Conservation (phyloP, 225 moss, liverwort and hornwort genomes). For the Lunularia cruciata region DNA sequence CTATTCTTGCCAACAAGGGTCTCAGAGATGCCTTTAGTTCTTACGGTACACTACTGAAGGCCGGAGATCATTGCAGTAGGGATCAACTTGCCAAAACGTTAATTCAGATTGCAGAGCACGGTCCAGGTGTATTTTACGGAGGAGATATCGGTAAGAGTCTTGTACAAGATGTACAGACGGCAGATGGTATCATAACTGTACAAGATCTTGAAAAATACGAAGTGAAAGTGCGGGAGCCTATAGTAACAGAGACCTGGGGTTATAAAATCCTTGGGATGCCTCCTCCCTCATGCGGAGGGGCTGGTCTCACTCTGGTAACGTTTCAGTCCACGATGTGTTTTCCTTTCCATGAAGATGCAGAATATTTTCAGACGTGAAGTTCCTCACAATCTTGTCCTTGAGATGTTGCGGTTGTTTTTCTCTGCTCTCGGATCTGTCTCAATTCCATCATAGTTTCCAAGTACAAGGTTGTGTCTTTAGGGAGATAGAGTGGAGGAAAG, state of each 20-base stretch:
- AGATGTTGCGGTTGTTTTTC: no score
- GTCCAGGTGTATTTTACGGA: conserved; percentile 57
- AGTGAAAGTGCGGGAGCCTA: conserved; percentile 50
- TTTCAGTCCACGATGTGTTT: not conserved
- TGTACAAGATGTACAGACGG: conserved; percentile 53
- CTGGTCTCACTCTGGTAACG: conserved; percentile 54
- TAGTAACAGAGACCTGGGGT: conserved; percentile 59
- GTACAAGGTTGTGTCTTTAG: no score
- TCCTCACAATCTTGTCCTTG: no score
- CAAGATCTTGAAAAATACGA: conserved; percentile 58
- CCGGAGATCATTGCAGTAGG: conserved; percentile 52
- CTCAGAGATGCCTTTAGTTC: conserved; percentile 61
- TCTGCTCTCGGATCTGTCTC: no score
- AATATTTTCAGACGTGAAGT: no score
- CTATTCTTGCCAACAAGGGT: conserved; percentile 52
- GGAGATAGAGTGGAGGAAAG: no score
- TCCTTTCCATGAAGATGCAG: no score
- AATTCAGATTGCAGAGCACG: conserved; percentile 42
- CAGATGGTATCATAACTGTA: conserved; percentile 61
- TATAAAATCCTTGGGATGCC: conserved; percentile 71
- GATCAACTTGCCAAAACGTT: conserved; percentile 60
- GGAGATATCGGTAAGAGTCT: conserved; percentile 57
- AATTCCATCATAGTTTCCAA: no score
- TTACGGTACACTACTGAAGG: conserved; percentile 37
- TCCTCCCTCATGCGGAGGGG: conserved; percentile 83